Evolutionary conservation across 371 early-diverging fungal species (phyloP).

Genomic region (Fennellomyces sp.): DNA sequence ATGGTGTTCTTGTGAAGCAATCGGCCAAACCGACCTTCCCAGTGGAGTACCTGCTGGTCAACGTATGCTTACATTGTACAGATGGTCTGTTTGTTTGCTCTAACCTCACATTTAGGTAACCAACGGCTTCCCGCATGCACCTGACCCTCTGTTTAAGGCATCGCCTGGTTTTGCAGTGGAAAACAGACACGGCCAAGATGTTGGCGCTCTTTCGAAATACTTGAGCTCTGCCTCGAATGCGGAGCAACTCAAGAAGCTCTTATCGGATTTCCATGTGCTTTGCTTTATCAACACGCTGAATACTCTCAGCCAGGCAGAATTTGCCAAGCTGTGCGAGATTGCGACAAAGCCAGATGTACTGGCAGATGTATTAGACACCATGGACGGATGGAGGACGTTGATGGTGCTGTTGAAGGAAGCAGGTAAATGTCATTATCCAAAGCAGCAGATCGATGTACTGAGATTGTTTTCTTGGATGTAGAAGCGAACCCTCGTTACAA

Average conservation of each 20-base stretch:
- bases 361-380: constrained; percentile 44
- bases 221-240: constrained; percentile 37
- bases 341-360: constrained; percentile 50
- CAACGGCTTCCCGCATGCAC: constrained; percentile 89
- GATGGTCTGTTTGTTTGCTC: neutral
- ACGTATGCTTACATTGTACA: constrained; percentile 70
- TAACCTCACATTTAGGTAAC: constrained; percentile 67
- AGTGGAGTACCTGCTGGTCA: constrained; percentile 94
- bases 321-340: constrained; percentile 54
- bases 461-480: neutral
- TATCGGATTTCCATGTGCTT: constrained; percentile 87
- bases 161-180: constrained; percentile 57
- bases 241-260: constrained; percentile 36
- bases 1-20: constrained; percentile 84
- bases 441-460: neutral
- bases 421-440: constrained; percentile 25
- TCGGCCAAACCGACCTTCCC: constrained; percentile 94
- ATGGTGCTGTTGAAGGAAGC: constrained; percentile 66
- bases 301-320: constrained; percentile 57
- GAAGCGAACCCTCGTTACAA: constrained; percentile 18
- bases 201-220: constrained; percentile 58
- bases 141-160: constrained; percentile 76
- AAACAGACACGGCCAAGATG: constrained; percentile 62
- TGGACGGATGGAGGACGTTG: constrained; percentile 84
- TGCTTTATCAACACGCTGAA: constrained; percentile 63